phyloP scores from a whole-genome alignment of 2,329 filamentous ascomycete genomes.

The Thielaviopsis musarum region DNA sequence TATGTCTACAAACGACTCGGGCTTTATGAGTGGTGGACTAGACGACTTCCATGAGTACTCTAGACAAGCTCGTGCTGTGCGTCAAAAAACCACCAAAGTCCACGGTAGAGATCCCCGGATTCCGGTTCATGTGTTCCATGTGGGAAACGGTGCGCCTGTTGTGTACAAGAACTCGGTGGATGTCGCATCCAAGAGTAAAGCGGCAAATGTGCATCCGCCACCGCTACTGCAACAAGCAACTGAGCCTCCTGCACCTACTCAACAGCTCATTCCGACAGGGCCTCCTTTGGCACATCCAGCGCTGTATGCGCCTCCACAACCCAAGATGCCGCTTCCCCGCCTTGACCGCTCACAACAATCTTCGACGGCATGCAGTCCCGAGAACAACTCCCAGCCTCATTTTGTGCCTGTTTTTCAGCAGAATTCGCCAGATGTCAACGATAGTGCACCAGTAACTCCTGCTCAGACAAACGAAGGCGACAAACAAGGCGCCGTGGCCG shows the following conservation, averaged over 20 bases:
- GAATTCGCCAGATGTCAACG: neutral
- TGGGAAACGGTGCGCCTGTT: slow-evolving; percentile 4
- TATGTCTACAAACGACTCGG: slow-evolving; percentile 53
- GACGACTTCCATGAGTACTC: slow-evolving; percentile 43
- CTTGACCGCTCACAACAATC: neutral
- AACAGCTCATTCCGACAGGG: slow-evolving; percentile 17
- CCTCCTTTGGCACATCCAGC: neutral
- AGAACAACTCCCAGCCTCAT: neutral
- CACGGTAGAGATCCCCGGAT: slow-evolving; percentile 6
- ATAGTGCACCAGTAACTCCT: neutral
- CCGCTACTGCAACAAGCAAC: neutral
- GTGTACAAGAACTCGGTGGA: slow-evolving; percentile 5
- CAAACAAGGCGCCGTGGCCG: neutral
- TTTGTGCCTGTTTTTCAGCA: neutral
- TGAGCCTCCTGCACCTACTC: slow-evolving; percentile 23
- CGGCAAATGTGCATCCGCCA: neutral
- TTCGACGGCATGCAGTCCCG: neutral
- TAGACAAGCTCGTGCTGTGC: slow-evolving; percentile 2
- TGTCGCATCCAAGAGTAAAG: slow-evolving; percentile 1
- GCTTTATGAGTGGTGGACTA: slow-evolving; percentile 67
- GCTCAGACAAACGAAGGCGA: neutral
- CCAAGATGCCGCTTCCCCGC: neutral
- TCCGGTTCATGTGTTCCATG: slow-evolving; percentile 11
- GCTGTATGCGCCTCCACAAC: neutral
- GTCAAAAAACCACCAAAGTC: slow-evolving; percentile 2